Base-by-base conservation (phyloP, 2,329 filamentous ascomycete genomes). In the Trichoderma harzianum region DNA sequence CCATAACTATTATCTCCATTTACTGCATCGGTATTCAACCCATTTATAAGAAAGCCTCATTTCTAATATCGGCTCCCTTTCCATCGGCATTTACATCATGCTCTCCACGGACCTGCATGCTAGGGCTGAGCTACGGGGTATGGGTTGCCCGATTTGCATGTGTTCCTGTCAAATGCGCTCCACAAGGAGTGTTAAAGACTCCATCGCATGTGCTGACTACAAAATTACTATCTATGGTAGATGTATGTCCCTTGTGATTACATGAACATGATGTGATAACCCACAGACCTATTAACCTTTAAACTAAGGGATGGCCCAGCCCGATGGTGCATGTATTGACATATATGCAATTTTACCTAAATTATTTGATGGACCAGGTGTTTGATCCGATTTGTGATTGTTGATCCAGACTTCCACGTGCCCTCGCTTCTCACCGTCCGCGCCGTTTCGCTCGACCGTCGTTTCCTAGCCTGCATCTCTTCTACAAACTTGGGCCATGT, bases 401-500 rank as follows among this genome's bases (percentile, higher is more conserved):
- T 51, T 21, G 66, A 69, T 16, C 18, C 26, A 34, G 68, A 64
- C 14, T 26, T 63, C 68, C 58, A 70, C 5, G 69, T 66, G 8
- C 53, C 32, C 5, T n/a, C 47, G 36, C 61, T 71, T 8, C 61
- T 55, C 16, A 51, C 64, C 10, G 61, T 71, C 8, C 64, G 60
- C n/a, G 57, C 64, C 11, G 70, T 75, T 12, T 75, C 74, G n/a
- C 67, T 69, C 12, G 72, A 74, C 11, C 68, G 65, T 11, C 72
- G 63, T 47, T 26, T 61, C 6, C 62, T 64, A 10, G 55, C 58
- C 53, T 72, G 73, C 72, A 75, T 75, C 70, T 75, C 72, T 5
- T 32, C 28, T 34, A 87, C 82, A 75, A 86, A 89, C 77, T 86
- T 87, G 34, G 86, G 86, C 90, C 90, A 92, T 0, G 90, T 92